Percentiles rank a stretch among this genome's conserved stretches.
Conservation (phyloP, 2,329 filamentous ascomycete genomes). For the Periglandula ipomoeae region DNA sequence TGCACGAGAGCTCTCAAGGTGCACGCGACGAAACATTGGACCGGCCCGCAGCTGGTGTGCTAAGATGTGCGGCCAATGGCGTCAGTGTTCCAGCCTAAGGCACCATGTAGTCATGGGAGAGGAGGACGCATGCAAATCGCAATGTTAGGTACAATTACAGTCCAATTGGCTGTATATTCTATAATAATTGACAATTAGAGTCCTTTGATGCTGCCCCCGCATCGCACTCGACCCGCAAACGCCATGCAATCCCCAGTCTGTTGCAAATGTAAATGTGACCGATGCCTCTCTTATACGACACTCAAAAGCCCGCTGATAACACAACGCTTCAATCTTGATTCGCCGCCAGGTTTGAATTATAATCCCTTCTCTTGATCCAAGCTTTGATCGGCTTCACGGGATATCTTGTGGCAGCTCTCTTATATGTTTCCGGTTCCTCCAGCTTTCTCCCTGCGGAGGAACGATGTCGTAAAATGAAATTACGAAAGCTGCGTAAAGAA, state of each 20-base stretch:
- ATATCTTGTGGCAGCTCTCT: constrained; percentile 18
- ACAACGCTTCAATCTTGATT: neutral
- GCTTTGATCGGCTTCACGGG: constrained; percentile 20
- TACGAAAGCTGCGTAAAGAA: constrained; percentile 25
- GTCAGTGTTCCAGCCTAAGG: constrained; percentile 7
- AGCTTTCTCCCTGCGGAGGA: constrained; percentile 18
- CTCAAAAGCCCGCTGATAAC: no score
- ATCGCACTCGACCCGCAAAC: no score
- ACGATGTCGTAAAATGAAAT: constrained; percentile 28
- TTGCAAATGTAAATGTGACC: no score
- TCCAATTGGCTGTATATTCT: no score
- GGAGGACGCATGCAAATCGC: neutral
- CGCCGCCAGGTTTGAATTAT: neutral
- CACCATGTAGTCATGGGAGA: no score
- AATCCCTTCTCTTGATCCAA: constrained; percentile 22
- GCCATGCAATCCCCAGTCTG: no score
- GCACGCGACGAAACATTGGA: no score
- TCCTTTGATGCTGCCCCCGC: no score
- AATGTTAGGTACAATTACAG: no score
- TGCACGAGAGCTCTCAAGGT: no score
- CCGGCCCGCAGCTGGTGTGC: neutral
- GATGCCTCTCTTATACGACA: no score
- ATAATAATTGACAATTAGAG: no score
- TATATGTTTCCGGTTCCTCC: constrained; percentile 16
- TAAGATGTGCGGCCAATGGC: constrained; percentile 7